Base-by-base conservation (phyloP, 1,139 yeast genomes). In the Arxiozyma telluris region DNA sequence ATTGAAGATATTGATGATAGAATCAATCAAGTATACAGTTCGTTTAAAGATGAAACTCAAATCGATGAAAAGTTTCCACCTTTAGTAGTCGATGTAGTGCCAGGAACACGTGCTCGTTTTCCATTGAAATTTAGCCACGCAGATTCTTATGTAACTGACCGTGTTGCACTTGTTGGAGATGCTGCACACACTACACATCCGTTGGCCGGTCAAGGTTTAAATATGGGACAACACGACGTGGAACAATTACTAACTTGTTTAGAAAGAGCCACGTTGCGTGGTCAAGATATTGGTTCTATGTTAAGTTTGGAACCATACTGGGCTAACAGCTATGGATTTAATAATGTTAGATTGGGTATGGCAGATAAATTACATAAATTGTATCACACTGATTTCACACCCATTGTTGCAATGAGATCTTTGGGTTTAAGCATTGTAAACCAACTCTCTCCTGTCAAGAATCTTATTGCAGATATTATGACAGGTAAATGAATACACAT, bases 151-250 rank as follows among this genome's bases (percentile, higher is more conserved):
- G 81, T 88, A 18, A 81, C 82, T 1, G 91, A 87, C 5, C 76
- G 98, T 60, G 79, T 91, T 41, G 98, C 98, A 0, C 74, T 93
- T 22, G 86, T 93, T 11, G 98, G 99, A 22, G 99, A 93, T 71
- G 98, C 99, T 1, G 98, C 98, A 0, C 99, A 93, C 63, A 86
- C 98, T 0, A 88, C 96, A 1, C 98, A 93, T 68, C 98, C 99
- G 2, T 76, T 93, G 56, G 98, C 98, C 1, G 99, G 99, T 4
- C 98, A 94, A 71, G 98, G 99, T 18, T 78, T 93, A 57, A 93
- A 93, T 68, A 90, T 93, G 96, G 98, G 98, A n/a, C 97, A 91
- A 68, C 83, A 86, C 41, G 99, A 93, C 66, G 96, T 88, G 1
- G 83, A 83, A 54, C 75, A 84, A 1, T 75, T 93, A 46, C 82